Evolutionary conservation across 2,329 filamentous ascomycete species (phyloP), one percentile per base, ranked within the genome.

Genomic region (Paecilomyces variotii): DNA sequence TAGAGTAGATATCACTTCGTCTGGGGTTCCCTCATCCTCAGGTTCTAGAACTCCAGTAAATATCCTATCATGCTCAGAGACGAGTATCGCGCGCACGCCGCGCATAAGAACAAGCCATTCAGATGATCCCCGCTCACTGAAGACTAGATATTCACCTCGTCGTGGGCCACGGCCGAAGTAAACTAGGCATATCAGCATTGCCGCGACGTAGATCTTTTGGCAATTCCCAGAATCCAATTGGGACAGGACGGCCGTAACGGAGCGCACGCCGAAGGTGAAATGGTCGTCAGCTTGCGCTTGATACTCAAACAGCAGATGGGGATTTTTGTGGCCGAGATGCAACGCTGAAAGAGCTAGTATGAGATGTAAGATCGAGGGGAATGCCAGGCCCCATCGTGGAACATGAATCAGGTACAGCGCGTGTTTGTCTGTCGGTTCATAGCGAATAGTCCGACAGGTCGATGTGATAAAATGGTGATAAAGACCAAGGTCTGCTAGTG

Each of bases 191-290:
- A 74, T 67, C 39, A 74, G 32, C 9, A 66, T 61, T 0, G 70
- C 65, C 0, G 71, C 65, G 27, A 72, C 68, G 58, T 73, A 74
- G 10, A 73, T 62, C 7, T 61, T 58, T 39, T 74, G 71, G 25
- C 71, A 72, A 39, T 68, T 73, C 1, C 63, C 63, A 1, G 56
- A 56, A 45, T 69, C 59, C 0, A 73, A 55, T 12, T 64, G 57
- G 0, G 68, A 61, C 2, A 74, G 58, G 0, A 73, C 63, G 1
- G 64, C 54, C 0, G 69, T 72, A 0, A 74, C 70, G 1, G 69
- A 72, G 19, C 63, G 67, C 0, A 74, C 61, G 0, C 71, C 71
- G 51, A 73, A 72, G 0, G 67, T 72, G 39, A 73, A 74, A 57
- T 73, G 71, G 3, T 62, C 61, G 54, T 72, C 68, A 4, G 70